A percentile compares a stretch with the other conserved stretches of the same genome.
These are phyloP conservation scores for Ophiosphaerella korrae DNA, from an alignment of 2,329 filamentous ascomycete species.

Conservation along the genomic window DNA sequence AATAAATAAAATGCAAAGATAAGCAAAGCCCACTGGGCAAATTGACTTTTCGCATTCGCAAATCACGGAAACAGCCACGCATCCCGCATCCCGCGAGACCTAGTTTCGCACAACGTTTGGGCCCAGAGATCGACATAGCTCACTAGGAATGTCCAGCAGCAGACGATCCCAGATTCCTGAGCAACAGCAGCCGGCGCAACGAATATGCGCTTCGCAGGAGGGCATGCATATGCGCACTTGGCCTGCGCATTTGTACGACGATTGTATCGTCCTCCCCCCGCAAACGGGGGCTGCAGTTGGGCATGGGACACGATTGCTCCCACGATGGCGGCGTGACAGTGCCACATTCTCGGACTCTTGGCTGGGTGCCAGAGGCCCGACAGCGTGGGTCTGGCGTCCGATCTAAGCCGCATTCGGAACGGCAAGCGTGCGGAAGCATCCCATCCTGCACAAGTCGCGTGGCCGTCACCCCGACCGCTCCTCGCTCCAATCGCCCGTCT, in stretches of 20 bases:
- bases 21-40: background rate
- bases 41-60: constrained; percentile 14
- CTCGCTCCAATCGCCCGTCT: constrained; percentile 25
- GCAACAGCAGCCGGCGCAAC: background rate
- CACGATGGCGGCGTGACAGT: constrained; percentile 42
- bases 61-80: constrained; percentile 13
- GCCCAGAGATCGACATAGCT: background rate
- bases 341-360: constrained; percentile 44
- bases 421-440: constrained; percentile 29
- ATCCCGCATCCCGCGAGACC: constrained; percentile 9
- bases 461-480: constrained; percentile 25
- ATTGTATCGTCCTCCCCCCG: constrained; percentile 13
- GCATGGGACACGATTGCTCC: constrained; percentile 33
- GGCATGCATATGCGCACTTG: background rate
- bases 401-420: constrained; percentile 25
- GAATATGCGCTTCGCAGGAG: no score
- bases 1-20: constrained; percentile 3
- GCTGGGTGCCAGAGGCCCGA: constrained; percentile 33
- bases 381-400: constrained; percentile 37
- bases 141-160: no score
- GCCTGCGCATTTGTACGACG: constrained; percentile 1
- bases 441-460: constrained; percentile 41
- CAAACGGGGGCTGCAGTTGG: constrained; percentile 27
- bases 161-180: background rate
- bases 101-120: constrained; percentile 3